Conservation (phyloP, 495 filamentous ascomycete genomes). For the Penicillium herquei region DNA sequence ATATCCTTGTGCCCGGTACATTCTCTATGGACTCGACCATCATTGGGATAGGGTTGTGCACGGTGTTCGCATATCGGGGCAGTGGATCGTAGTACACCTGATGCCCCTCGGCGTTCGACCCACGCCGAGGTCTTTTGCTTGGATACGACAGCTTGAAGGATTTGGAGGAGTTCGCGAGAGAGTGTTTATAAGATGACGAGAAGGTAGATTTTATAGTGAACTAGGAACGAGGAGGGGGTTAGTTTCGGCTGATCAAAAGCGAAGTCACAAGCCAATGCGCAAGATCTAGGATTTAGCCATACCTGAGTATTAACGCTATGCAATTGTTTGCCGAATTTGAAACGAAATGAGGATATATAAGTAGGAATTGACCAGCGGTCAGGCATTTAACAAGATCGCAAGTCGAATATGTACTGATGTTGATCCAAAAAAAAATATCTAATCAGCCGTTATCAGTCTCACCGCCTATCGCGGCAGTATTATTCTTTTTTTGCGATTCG, state of each 20-base stretch:
- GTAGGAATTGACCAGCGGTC: neutral
- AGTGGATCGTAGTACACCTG: neutral
- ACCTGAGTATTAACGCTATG: neutral
- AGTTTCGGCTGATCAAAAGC: neutral
- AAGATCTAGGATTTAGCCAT: neutral
- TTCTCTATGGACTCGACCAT: neutral
- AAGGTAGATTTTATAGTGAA: neutral
- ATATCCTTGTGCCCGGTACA: neutral
- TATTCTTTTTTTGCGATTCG: slow-evolving; percentile 18
- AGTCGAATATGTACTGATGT: slow-evolving; percentile 1
- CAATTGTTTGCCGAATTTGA: neutral
- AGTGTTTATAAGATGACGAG: neutral
- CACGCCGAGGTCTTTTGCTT: slow-evolving; percentile 19
- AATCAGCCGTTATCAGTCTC: slow-evolving; percentile 26
- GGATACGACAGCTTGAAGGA: slow-evolving; percentile 14
- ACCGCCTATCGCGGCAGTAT: slow-evolving; percentile 26
- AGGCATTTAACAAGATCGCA: slow-evolving; percentile 6
- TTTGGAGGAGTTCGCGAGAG: neutral
- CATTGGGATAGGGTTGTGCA: neutral
- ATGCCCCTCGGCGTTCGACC: slow-evolving; percentile 2
- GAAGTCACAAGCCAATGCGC: neutral
- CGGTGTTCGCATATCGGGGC: neutral
- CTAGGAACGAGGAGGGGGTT: neutral
- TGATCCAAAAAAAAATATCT: slow-evolving; percentile 17
- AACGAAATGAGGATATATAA: neutral